phyloP scores from a whole-genome alignment of 2,329 filamentous ascomycete genomes.

The Monilinia aucupariae region DNA sequence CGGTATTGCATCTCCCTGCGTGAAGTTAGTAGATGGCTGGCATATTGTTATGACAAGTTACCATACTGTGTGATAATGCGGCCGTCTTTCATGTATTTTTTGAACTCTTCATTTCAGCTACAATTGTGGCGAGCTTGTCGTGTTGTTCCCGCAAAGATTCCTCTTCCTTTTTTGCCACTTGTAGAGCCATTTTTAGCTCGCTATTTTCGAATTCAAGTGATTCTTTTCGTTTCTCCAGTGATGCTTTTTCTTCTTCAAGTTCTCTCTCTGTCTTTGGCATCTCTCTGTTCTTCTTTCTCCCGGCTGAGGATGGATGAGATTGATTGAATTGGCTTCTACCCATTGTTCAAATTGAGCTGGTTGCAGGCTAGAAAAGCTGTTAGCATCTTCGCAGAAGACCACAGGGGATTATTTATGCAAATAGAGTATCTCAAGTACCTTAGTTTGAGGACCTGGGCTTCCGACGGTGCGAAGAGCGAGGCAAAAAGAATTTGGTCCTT shows the following conservation, averaged over 20 bases:
- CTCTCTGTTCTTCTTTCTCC: no score
- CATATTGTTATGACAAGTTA: not conserved
- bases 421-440: not conserved
- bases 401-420: no score
- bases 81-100: not conserved
- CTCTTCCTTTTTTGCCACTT: no score
- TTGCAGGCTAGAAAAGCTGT: no score
- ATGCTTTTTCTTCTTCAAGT: not conserved
- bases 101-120: not conserved
- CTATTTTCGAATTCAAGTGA: no score
- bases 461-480: not conserved
- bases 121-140: no score
- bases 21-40: not conserved
- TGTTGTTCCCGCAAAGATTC: no score
- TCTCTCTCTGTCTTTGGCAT: not conserved
- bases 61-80: not conserved
- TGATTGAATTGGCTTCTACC: not conserved
- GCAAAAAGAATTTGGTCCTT: not conserved
- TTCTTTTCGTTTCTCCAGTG: no score
- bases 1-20: not conserved
- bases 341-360: not conserved
- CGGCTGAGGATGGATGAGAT: not conserved
- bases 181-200: no score
- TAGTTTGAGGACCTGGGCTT: not conserved
- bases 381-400: not conserved